Conservation (phyloP, 2,329 filamentous ascomycete species). For the Colletotrichum shisoi region DNA sequence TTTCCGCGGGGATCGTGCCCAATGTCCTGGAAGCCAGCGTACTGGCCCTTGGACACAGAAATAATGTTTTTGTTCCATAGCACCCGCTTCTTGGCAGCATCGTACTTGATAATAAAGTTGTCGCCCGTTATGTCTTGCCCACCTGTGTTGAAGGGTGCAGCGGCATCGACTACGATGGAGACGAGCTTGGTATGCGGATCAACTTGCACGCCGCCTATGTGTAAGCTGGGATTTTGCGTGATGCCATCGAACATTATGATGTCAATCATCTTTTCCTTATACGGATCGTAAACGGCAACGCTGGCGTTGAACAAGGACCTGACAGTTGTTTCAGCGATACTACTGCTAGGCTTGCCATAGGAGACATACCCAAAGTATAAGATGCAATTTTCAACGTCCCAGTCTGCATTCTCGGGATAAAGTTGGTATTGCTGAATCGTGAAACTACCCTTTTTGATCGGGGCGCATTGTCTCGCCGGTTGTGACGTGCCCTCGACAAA, state of each 20-base stretch:
- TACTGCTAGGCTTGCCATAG: too few relatives aligned
- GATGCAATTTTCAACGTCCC: constrained; percentile 46
- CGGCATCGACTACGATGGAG: constrained; percentile 39
- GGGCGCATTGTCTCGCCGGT: constrained; percentile 34
- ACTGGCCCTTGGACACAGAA: constrained; percentile 34
- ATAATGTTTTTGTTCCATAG: constrained; percentile 41
- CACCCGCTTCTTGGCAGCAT: constrained; percentile 35
- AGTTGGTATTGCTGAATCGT: constrained; percentile 46
- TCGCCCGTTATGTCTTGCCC: constrained; percentile 39
- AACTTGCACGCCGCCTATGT: constrained; percentile 39
- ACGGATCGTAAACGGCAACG: constrained; percentile 41
- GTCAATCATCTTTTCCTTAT: constrained; percentile 36
- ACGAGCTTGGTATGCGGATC: constrained; percentile 37
- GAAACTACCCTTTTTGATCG: constrained; percentile 42
- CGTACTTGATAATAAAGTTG: constrained; percentile 42
- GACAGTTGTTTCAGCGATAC: not conserved
- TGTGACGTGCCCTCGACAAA: constrained; percentile 3
- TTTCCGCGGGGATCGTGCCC: constrained; percentile 39
- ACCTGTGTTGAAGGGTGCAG: constrained; percentile 38
- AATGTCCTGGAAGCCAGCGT: constrained; percentile 41
- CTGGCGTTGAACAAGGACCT: constrained; percentile 41
- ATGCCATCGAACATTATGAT: constrained; percentile 38
- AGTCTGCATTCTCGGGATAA: constrained; percentile 51
- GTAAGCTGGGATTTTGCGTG: constrained; percentile 35
- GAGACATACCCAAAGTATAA: constrained; percentile 46